Conservation (phyloP, 106 monocot genomes). For the Dioscorea zingiberensis region DNA sequence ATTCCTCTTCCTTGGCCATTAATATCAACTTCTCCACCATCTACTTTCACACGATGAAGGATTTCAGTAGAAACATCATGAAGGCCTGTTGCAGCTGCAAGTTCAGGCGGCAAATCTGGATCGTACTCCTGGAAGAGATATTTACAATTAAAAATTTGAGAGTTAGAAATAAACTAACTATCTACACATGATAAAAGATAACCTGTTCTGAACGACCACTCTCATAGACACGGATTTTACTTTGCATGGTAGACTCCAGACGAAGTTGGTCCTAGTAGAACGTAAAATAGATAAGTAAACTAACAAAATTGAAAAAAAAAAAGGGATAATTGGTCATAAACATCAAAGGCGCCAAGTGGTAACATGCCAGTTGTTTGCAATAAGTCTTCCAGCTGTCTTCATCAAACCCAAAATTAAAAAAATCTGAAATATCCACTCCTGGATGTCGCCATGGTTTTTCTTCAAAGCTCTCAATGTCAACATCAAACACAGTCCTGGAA, state of each 20-base stretch:
- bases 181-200: neutral
- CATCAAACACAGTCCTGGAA: slow-evolving; percentile 91
- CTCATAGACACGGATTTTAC: slow-evolving; percentile 97
- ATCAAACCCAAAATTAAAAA: slow-evolving; percentile 92
- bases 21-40: slow-evolving; percentile 49
- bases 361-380: slow-evolving; percentile 70
- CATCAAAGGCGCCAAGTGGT: neutral
- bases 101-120: slow-evolving; percentile 98
- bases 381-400: slow-evolving; percentile 89
- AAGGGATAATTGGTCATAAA: slow-evolving; percentile 2
- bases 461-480: slow-evolving; percentile 89
- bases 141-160: no score
- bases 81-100: slow-evolving; percentile 89
- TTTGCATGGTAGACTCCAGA: slow-evolving; percentile 94
- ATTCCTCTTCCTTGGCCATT: slow-evolving; percentile 52
- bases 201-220: slow-evolving; percentile 92
- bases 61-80: slow-evolving; percentile 52
- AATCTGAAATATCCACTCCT: slow-evolving; percentile 84
- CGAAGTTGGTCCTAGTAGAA: slow-evolving; percentile 70
- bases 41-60: slow-evolving; percentile 29
- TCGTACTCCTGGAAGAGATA: slow-evolving; percentile 62
- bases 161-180: no score
- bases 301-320: slow-evolving; percentile 8
- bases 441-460: slow-evolving; percentile 92
- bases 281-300: no score